Conservation (phyloP, 176 grass and related monocot species). For the sorghum (Sorghum bicolor) region DNA sequence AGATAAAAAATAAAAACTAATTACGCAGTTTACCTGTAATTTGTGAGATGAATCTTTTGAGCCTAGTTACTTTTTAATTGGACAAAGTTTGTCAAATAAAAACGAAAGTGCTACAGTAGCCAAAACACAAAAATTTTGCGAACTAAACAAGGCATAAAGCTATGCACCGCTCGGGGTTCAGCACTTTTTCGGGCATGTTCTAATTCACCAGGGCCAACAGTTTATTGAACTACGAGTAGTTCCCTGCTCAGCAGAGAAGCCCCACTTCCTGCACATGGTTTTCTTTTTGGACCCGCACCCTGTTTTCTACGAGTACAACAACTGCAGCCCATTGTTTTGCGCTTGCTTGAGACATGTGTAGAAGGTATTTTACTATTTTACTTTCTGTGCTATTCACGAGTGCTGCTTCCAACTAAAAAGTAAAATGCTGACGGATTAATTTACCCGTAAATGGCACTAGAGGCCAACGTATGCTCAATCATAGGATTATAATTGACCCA, state of each 20-base stretch:
- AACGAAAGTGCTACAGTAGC: too few relatives aligned
- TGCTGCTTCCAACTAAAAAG: neutral
- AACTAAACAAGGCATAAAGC: too few relatives aligned
- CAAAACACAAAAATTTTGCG: too few relatives aligned
- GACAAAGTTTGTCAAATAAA: too few relatives aligned
- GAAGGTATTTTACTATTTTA: neutral
- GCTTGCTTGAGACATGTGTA: neutral
- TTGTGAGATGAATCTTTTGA: too few relatives aligned
- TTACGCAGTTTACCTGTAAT: too few relatives aligned
- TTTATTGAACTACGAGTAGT: too few relatives aligned
- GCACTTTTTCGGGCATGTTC: too few relatives aligned
- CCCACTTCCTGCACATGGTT: neutral
- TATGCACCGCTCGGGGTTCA: too few relatives aligned
- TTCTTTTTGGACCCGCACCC: neutral
- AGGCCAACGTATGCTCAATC: neutral
- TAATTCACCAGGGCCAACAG: too few relatives aligned
- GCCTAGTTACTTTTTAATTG: too few relatives aligned
- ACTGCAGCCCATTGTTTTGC: slow-evolving; percentile 5
- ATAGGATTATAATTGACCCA: slow-evolving; percentile 7
- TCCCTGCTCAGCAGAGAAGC: neutral
- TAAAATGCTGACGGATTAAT: neutral
- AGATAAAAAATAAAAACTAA: too few relatives aligned
- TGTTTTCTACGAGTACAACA: neutral
- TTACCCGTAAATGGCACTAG: neutral
- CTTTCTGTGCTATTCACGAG: neutral